phyloP scores from a whole-genome alignment of 2,329 filamentous ascomycete genomes.

The Bipolaris cookei region DNA sequence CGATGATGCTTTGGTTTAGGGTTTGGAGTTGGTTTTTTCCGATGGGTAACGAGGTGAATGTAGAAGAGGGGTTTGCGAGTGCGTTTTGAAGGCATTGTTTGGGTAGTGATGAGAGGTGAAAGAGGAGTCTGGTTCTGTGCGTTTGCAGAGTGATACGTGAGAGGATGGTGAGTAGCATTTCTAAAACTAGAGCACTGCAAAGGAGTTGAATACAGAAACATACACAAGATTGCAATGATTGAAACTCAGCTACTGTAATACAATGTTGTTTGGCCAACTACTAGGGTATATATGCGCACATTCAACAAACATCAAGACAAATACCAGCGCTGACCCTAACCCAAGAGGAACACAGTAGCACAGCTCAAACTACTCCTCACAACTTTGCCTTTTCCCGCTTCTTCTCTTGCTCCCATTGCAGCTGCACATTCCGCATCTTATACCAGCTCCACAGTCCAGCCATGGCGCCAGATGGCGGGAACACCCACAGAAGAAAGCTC shows the following conservation, averaged over 20 bases:
- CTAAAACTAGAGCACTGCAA: background rate
- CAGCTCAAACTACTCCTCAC: slow-evolving; percentile 38
- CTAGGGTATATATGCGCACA: slow-evolving; percentile 21
- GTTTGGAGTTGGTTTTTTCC: background rate
- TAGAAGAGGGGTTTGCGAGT: slow-evolving; percentile 3
- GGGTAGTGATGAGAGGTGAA: slow-evolving; percentile 8
- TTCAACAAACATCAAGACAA: slow-evolving; percentile 14
- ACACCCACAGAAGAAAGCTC: slow-evolving; percentile 71
- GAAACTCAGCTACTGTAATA: slow-evolving; percentile 14
- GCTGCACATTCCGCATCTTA: slow-evolving; percentile 73
- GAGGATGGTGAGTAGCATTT: background rate
- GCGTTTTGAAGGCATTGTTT: slow-evolving; percentile 4
- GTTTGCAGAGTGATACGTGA: background rate
- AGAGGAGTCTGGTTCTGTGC: background rate
- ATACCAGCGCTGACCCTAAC: slow-evolving; percentile 10
- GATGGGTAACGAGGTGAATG: slow-evolving; percentile 6
- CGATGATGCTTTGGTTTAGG: background rate
- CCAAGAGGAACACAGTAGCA: background rate
- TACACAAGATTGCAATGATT: background rate
- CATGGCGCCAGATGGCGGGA: slow-evolving; percentile 75
- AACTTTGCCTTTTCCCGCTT: slow-evolving; percentile 65
- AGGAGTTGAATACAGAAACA: background rate
- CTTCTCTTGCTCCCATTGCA: slow-evolving; percentile 69
- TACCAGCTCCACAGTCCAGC: slow-evolving; percentile 75
- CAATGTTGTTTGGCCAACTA: slow-evolving; percentile 15